A percentile compares a stretch with the other conserved stretches of the same genome.
These are phyloP conservation scores for Verbena officinalis DNA, from an alignment of 257 asterid species.

Conservation along the genomic window DNA sequence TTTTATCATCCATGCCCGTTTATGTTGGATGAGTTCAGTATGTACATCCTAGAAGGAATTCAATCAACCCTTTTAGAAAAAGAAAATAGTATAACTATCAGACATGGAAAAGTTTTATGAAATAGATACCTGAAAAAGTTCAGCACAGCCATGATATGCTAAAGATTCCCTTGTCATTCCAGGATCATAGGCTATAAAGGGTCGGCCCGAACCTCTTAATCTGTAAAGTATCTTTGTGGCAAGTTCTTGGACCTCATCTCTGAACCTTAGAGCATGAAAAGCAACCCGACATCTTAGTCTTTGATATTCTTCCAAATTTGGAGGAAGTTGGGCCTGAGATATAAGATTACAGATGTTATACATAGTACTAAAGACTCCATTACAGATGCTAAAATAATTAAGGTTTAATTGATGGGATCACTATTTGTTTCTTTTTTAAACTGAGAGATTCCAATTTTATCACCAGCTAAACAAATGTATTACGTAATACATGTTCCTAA, in stretches of 20 bases:
- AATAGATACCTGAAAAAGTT: conserved; percentile 86
- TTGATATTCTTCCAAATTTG: conserved; percentile 81
- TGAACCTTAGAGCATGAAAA: conserved; percentile 80
- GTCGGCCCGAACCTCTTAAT: conserved; percentile 78
- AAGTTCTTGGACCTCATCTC: conserved; percentile 90
- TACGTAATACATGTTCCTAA: too few species aligned
- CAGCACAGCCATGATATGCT: conserved; percentile 97
- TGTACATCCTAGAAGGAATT: conserved; percentile 81
- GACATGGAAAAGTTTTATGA: conserved; percentile 18
- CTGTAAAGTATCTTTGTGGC: conserved; percentile 82
- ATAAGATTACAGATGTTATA: conserved; percentile 7
- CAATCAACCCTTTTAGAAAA: too few species aligned
- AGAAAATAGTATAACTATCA: conserved; percentile 8
- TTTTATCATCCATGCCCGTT: conserved; percentile 90
- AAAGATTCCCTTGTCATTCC: conserved; percentile 97
- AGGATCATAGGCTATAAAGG: conserved; percentile 92
- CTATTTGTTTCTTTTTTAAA: too few species aligned
- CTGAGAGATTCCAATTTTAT: too few species aligned
- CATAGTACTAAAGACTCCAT: too few species aligned
- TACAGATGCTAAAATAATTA: too few species aligned
- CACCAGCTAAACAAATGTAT: too few species aligned
- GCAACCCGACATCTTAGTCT: conserved; percentile 95
- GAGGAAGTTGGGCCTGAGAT: conserved; percentile 75
- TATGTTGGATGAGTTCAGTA: conserved; percentile 97
- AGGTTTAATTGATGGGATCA: too few species aligned